A percentile compares a stretch with the other conserved stretches of the same genome.
These are phyloP conservation scores for Sclerotinia subarctica DNA, from an alignment of 2,329 filamentous ascomycete genomes.

Conservation along the genomic window DNA sequence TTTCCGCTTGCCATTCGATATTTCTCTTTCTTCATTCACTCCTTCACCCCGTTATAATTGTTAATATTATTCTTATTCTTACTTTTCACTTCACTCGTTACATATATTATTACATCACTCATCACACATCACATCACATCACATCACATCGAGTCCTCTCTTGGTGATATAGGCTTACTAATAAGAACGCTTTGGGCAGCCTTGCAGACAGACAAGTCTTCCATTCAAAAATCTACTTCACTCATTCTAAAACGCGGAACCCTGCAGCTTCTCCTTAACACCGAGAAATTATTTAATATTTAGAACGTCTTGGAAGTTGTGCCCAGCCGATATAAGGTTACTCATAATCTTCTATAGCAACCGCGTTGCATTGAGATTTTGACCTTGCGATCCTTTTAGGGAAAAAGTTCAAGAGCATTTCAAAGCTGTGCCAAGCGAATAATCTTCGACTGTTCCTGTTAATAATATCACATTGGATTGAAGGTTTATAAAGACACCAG, in stretches of 20 bases:
- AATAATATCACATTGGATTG: neutral
- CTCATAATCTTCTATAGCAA: conserved; percentile 31
- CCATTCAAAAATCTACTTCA: conserved; percentile 4
- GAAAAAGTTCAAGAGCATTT: neutral
- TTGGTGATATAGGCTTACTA: neutral
- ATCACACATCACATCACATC: no score
- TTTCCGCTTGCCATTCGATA: neutral
- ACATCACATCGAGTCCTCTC: neutral
- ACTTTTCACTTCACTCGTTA: neutral
- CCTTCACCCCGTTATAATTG: neutral
- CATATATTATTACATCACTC: neutral
- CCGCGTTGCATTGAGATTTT: conserved; percentile 19
- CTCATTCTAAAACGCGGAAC: conserved; percentile 15
- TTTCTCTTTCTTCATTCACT: neutral
- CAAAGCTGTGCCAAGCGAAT: neutral
- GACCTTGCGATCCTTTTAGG: neutral
- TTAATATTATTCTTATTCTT: neutral
- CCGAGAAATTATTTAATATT: conserved; percentile 23
- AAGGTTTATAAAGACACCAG: neutral
- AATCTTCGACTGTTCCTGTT: neutral
- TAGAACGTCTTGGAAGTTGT: conserved; percentile 9
- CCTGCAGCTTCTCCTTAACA: conserved; percentile 19
- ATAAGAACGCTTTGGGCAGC: conserved; percentile 14
- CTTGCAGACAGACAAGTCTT: neutral
- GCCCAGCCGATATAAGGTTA: conserved; percentile 1